A percentile compares a stretch with the other conserved stretches of the same genome.
These are phyloP conservation scores for Colletotrichum salicis DNA, from an alignment of 2,329 filamentous ascomycete species.

Conservation along the genomic window DNA sequence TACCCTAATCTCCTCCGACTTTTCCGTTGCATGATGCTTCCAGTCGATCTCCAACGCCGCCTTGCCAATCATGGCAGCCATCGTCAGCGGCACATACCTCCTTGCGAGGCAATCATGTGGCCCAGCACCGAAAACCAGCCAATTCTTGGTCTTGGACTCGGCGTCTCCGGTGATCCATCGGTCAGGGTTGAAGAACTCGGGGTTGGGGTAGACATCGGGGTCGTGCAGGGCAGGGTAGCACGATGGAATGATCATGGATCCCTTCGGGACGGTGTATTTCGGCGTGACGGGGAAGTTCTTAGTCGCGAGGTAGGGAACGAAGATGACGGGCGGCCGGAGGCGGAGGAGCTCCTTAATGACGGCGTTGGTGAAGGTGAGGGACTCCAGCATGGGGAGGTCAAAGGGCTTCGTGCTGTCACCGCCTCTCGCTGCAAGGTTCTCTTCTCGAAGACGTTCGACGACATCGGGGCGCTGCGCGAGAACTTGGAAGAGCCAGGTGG, in stretches of 20 bases:
- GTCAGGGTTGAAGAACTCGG: constrained; percentile 60
- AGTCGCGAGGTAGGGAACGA: constrained; percentile 62
- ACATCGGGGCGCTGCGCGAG: constrained; percentile 62
- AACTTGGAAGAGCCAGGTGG: constrained; percentile 64
- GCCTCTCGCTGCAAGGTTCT: constrained; percentile 56
- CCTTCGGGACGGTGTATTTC: constrained; percentile 60
- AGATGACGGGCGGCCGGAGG: constrained; percentile 63
- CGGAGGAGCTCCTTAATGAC: constrained; percentile 65
- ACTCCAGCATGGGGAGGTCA: constrained; percentile 58
- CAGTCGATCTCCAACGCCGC: constrained; percentile 61
- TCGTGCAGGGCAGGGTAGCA: constrained; percentile 64
- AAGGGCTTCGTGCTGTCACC: constrained; percentile 54
- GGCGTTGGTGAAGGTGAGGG: constrained; percentile 61
- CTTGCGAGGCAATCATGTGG: constrained; percentile 61
- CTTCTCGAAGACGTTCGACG: constrained; percentile 54
- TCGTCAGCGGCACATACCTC: constrained; percentile 60
- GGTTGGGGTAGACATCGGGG: constrained; percentile 57
- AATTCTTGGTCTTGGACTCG: constrained; percentile 61
- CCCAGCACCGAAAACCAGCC: constrained; percentile 63
- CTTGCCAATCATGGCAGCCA: constrained; percentile 65
- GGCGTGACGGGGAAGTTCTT: constrained; percentile 59
- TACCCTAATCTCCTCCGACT: constrained; percentile 61
- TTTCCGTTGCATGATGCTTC: constrained; percentile 58
- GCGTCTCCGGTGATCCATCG: constrained; percentile 64
- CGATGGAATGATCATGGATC: constrained; percentile 60